These are phyloP conservation scores for Botryotinia convoluta DNA, from an alignment of 2,329 filamentous ascomycete genomes.

Conservation along the genomic window DNA sequence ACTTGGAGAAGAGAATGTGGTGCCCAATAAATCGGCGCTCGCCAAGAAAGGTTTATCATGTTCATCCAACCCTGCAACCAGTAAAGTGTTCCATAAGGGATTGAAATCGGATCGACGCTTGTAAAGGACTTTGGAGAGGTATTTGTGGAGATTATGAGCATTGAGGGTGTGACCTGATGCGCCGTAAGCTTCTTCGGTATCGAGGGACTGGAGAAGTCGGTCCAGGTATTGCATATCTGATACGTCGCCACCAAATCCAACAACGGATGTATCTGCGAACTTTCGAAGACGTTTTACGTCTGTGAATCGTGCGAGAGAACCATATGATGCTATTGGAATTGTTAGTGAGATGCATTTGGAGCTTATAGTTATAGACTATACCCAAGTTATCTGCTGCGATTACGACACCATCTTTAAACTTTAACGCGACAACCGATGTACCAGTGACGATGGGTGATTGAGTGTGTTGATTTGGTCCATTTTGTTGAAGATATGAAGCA, in stretches of 20 bases:
- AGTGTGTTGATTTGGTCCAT: conserved; percentile 77
- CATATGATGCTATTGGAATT: conserved; percentile 75
- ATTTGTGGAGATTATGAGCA: conserved; percentile 94
- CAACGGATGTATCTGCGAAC: conserved; percentile 78
- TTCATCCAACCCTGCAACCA: conserved; percentile 85
- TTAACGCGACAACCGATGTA: conserved; percentile 90
- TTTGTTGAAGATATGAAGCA: conserved; percentile 73
- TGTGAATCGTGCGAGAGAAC: conserved; percentile 92
- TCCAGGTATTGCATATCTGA: conserved; percentile 99
- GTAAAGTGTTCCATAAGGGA: conserved; percentile 93
- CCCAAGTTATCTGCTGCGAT: conserved; percentile 96
- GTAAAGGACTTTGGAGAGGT: conserved; percentile 95
- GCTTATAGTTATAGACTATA: conserved; percentile 41
- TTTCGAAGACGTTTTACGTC: conserved; percentile 92
- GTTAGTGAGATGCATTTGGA: conserved; percentile 23
- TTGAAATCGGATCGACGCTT: conserved; percentile 92
- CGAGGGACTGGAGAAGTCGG: conserved; percentile 81
- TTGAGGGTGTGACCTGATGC: conserved; percentile 59
- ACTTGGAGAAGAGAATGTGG: conserved; percentile 82
- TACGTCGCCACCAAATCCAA: conserved; percentile 95
- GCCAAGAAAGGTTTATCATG: conserved; percentile 83
- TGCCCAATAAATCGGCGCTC: conserved; percentile 86
- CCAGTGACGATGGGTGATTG: conserved; percentile 93
- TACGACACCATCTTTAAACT: conserved; percentile 94
- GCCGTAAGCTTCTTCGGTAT: conserved; percentile 83